Evolutionary conservation across 768 basidiomycete species (phyloP).

Genomic region (Russula earlei): DNA sequence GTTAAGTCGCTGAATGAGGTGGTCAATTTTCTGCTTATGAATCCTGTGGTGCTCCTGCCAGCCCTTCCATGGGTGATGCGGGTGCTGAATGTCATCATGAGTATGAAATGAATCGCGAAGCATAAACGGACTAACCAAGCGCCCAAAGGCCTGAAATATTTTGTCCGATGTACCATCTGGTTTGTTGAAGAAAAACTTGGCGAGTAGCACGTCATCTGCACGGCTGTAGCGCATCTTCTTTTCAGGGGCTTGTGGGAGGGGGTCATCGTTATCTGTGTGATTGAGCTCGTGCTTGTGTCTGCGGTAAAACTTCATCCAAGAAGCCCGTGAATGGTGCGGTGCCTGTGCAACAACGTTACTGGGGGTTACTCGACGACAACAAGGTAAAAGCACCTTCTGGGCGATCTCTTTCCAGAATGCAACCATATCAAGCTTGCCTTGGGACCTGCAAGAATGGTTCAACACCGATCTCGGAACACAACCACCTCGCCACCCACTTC

Average conservation of each 20-base stretch:
- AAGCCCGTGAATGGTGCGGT: constrained; percentile 83
- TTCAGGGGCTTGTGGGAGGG: constrained; percentile 65
- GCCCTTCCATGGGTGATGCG: constrained; percentile 89
- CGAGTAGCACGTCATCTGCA: constrained; percentile 70
- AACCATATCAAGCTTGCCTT: constrained; percentile 63
- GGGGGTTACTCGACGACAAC: constrained; percentile 1
- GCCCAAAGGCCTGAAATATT: constrained; percentile 74
- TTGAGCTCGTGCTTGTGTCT: constrained; percentile 79
- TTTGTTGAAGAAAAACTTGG: constrained; percentile 60
- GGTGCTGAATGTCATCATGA: constrained; percentile 40
- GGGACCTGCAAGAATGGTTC: constrained; percentile 34
- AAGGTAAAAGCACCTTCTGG: constrained; percentile 36
- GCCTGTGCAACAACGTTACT: constrained; percentile 36
- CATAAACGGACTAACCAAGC: constrained; percentile 38
- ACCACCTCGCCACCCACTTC: constrained; percentile 35
- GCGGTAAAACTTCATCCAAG: constrained; percentile 92
- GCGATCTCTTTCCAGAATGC: constrained; percentile 75
- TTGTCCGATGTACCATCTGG: constrained; percentile 78
- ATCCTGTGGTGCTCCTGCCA: constrained; percentile 91
- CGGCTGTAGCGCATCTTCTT: constrained; percentile 86
- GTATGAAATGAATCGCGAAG: background rate
- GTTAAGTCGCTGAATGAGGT: constrained; percentile 53
- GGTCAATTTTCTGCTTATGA: constrained; percentile 79
- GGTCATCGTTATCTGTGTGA: constrained; percentile 54
- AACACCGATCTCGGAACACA: background rate